These are phyloP conservation scores for Suillus tomentosus DNA, from an alignment of 768 basidiomycete species.

Conservation along the genomic window DNA sequence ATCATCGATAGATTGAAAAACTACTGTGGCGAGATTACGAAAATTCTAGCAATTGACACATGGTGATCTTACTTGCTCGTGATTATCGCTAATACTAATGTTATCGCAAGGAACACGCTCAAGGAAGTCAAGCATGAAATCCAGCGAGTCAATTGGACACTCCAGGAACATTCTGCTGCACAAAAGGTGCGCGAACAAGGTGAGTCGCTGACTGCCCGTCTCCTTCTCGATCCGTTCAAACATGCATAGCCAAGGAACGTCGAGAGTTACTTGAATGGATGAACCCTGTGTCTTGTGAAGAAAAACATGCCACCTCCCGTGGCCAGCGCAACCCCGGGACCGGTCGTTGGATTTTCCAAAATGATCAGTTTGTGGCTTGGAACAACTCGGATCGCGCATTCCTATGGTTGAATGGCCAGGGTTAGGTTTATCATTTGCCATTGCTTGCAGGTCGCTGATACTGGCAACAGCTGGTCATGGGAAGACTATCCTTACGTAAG, in stretches of 20 bases:
- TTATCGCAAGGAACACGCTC: neutral
- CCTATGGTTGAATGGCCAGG: conserved; percentile 5
- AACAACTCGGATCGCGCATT: neutral
- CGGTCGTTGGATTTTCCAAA: conserved; percentile 1
- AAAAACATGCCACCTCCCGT: neutral
- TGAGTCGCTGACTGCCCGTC: neutral
- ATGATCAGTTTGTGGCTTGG: neutral
- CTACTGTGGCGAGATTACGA: neutral
- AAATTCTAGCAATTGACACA: neutral
- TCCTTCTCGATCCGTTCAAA: neutral
- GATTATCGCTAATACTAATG: neutral
- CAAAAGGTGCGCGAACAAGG: neutral
- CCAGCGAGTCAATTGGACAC: neutral
- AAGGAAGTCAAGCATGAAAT: neutral
- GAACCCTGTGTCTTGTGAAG: neutral
- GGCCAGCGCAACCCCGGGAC: neutral
- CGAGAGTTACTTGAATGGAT: neutral
- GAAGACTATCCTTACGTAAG: conserved; percentile 1
- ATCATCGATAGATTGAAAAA: neutral
- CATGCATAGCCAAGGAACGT: neutral
- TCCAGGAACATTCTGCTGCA: neutral
- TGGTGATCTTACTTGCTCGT: neutral
- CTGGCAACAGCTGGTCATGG: neutral
- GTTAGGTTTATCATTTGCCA: neutral
- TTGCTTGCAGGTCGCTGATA: neutral